Conservation (phyloP, 2,329 filamentous ascomycete genomes). For the Emergomyces pasteurianus region DNA sequence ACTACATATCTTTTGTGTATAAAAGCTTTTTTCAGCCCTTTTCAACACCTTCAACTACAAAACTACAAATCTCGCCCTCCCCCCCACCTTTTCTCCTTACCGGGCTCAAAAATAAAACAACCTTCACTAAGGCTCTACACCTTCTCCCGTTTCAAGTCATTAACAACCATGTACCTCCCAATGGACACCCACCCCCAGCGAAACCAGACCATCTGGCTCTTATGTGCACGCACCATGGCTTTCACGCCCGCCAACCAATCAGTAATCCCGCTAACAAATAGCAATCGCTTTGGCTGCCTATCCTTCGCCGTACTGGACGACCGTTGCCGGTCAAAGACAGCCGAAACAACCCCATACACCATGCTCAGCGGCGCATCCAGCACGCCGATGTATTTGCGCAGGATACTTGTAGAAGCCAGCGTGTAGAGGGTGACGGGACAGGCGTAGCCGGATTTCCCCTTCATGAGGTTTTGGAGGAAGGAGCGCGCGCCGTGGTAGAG, state of each 20-base stretch:
- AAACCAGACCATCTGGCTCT: slow-evolving; percentile 98
- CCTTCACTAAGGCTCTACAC: background rate
- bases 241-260: slow-evolving; percentile 58
- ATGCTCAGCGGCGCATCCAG: slow-evolving; percentile 67
- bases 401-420: slow-evolving; percentile 57
- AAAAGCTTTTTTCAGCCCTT: no score
- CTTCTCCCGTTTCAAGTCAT: slow-evolving; percentile 56
- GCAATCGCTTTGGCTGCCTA: slow-evolving; percentile 28
- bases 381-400: slow-evolving; percentile 71
- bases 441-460: slow-evolving; percentile 50
- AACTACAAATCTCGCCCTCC: background rate
- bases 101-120: background rate
- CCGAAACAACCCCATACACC: slow-evolving; percentile 39
- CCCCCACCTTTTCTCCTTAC: no score
- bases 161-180: slow-evolving; percentile 90
- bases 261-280: slow-evolving; percentile 58
- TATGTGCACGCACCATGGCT: slow-evolving; percentile 83
- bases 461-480: slow-evolving; percentile 58
- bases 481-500: slow-evolving; percentile 68
- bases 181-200: slow-evolving; percentile 88
- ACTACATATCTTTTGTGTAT: background rate
- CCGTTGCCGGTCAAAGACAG: slow-evolving; percentile 6
- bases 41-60: background rate
- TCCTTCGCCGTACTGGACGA: slow-evolving; percentile 4
- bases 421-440: slow-evolving; percentile 78